Base-by-base conservation (phyloP, 768 basidiomycete genomes). In the Erythrobasidium yunnanense region DNA sequence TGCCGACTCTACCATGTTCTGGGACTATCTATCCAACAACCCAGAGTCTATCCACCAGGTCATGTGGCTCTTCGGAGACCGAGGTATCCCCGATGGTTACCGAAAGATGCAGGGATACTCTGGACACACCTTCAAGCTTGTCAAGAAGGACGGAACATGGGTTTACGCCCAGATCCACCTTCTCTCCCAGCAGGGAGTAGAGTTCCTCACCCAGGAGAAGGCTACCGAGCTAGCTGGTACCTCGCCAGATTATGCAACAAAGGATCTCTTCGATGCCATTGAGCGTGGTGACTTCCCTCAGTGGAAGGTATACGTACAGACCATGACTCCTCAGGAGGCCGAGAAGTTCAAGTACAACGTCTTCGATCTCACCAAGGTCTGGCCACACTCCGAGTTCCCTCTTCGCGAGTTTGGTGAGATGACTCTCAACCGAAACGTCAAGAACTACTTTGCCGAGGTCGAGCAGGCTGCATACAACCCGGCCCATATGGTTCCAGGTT, bases 41-140 rank as follows among this genome's bases (percentile, higher is more conserved):
- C 78, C 78, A 25, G 79, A 80, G 70, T 75, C 76, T 5, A 70
- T 78, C 46, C 78, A 80, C 66, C 79, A 80, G 67, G 76, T 79
- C 60, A 76, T 79, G 75, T 74, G 74, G 69, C 76, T 80, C 68
- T 78, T 80, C 75, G 71, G 71, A 17, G 79, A 80, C 70, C 76
- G 78, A 68, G 79, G 79, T 49, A 77, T 77, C 45, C 78, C 79
- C 33, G 56, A 74, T 22, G 71, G 72, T n/a, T 91, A 79, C 79
- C 84, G 87, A 77, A 79, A 85, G 68, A 80, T 84, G 84, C 88
- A 96, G 77, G 92, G 90, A 1, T 95, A 91, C 80, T 88, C 87
- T 54, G 79, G 79, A 4, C 79, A 80, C 71, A 78, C 78, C 8
- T 73, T 77, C 70, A 79, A 79, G 74, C 70, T 75, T 69, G 74